Evolutionary conservation across 1,284 basidiomycete species (phyloP), one percentile per base, ranked within the genome.

Genomic region (Cutaneotrichosporon spelunceum): DNA sequence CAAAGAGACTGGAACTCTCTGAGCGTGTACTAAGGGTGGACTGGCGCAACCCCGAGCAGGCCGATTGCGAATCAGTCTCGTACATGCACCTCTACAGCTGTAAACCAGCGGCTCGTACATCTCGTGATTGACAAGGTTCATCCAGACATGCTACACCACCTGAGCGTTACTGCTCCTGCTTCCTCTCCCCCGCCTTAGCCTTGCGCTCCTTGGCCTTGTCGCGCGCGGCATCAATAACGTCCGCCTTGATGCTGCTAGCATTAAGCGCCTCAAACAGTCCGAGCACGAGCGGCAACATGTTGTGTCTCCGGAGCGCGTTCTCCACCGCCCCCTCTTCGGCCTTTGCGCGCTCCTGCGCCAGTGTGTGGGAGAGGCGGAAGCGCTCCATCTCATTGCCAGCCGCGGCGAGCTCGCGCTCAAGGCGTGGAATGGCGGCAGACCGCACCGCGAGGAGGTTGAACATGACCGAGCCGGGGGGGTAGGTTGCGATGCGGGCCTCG

Each of bases 401-500:
- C 6, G 79, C 75, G 56, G 81, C 77, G 27, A 92, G 75, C 63
- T 87, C 84, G 26, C 80, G 74, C 72, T 87, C 83, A 27, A 93
- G 81, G 8, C 78, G 72, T 21, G 89, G 88, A 21, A 93, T 71
- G 21, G 89, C 88, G 71, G 91, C 90, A 58, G 89, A 86, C 62
- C 88, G 86, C 45, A 96, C 81, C 7, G 90, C 90, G 53, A 94
- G 85, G 42, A 96, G 84, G 78, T 89, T 93, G 82, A 96, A 96
- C 77, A 93, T 90, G 64, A 95, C 82, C 68, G 89, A 86, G 68
- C 86, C 90, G 44, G 83, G 80, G 27, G 91, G 90, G 78, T 96
- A 97, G 16, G 90, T 93, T 50, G 83, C 86, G 79, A 95, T 95
- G 63, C 93, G 84, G 26, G 82, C 82, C 77, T 93, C 87, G 59